Conservation (phyloP, 1,284 basidiomycete genomes). For the Malassezia caprae region DNA sequence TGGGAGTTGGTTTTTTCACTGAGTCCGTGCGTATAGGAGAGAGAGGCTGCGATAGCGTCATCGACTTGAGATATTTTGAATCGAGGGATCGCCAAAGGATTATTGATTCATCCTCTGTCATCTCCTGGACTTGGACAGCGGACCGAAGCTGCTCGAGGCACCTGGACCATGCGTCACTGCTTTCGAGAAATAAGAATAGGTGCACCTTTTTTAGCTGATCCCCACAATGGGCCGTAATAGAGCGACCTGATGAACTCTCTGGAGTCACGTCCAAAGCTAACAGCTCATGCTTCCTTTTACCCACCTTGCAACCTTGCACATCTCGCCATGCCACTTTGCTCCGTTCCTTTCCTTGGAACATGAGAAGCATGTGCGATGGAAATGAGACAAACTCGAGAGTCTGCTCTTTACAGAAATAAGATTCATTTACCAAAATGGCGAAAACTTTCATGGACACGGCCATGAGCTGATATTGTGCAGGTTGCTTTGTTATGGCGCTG, state of each 20-base stretch:
- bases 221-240: background rate
- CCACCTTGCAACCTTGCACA: background rate
- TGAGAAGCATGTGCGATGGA: constrained; percentile 4
- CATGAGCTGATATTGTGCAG: background rate
- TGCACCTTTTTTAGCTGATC: background rate
- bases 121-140: background rate
- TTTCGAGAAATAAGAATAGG: background rate
- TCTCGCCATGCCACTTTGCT: constrained; percentile 12
- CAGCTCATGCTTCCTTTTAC: constrained; percentile 1
- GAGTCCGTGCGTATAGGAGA: background rate
- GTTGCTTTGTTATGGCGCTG: background rate
- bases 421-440: background rate
- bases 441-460: background rate
- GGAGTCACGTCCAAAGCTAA: background rate
- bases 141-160: background rate
- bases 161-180: background rate
- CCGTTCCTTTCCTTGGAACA: background rate
- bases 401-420: background rate
- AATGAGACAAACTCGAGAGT: constrained; percentile 6
- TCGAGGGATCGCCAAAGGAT: background rate
- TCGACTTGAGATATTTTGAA: background rate
- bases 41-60: background rate
- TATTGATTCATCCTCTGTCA: background rate
- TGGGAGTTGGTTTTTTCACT: background rate
- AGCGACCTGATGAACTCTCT: background rate